phyloP scores from a whole-genome alignment of 2,329 filamentous ascomycete genomes.

The Didymella keratinophila region DNA sequence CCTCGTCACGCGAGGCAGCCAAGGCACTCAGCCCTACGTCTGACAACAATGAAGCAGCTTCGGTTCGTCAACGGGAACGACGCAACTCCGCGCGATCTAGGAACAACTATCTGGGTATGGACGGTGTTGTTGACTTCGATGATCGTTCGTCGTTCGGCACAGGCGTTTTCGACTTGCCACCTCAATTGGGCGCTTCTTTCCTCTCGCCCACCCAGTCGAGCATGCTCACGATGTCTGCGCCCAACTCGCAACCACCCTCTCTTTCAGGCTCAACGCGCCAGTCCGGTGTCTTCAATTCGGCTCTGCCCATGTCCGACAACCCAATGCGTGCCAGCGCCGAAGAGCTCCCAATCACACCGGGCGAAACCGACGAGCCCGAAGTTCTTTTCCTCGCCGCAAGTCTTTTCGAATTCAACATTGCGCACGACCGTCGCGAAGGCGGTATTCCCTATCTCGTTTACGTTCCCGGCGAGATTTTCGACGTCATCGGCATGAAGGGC shows the following conservation, averaged over 20 bases:
- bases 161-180: conserved; percentile 36
- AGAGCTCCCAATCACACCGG: conserved; percentile 43
- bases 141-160: conserved; percentile 28
- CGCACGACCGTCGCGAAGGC: conserved; percentile 87
- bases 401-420: conserved; percentile 96
- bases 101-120: conserved; percentile 36
- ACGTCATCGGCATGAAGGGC: conserved; percentile 90
- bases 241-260: conserved; percentile 33
- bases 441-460: conserved; percentile 97
- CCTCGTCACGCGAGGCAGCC: conserved; percentile 34
- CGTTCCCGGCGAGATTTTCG: conserved; percentile 79
- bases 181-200: conserved; percentile 41
- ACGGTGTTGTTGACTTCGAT: conserved; percentile 40
- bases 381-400: conserved; percentile 92
- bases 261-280: conserved; percentile 58
- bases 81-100: conserved; percentile 33
- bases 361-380: conserved; percentile 67
- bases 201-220: conserved; percentile 33
- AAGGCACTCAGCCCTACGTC: conserved; percentile 38
- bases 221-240: conserved; percentile 30
- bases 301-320: conserved; percentile 77
- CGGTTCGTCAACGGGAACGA: conserved; percentile 32
- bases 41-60: conserved; percentile 40
- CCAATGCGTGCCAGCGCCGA: conserved; percentile 36
- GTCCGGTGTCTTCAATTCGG: conserved; percentile 85